Conservation (phyloP, 352 stramenopile species). For the Phytophthora pisi region DNA sequence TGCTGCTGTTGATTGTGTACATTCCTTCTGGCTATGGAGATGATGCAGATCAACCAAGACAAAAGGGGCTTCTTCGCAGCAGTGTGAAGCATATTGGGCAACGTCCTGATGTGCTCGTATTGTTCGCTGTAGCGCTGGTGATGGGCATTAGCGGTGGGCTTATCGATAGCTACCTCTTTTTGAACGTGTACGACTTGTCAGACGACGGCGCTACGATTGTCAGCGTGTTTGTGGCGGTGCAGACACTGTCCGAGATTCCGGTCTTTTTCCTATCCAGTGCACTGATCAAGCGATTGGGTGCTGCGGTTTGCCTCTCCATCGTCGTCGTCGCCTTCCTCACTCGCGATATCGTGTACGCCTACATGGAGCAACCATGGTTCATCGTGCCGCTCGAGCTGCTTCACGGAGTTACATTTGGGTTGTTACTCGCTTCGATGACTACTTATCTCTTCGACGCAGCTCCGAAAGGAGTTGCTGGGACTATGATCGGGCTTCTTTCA, state of each 20-base stretch:
- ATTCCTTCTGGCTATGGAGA: slow-evolving; percentile 33
- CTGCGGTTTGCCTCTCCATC: slow-evolving; percentile 47
- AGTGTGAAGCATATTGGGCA: slow-evolving; percentile 34
- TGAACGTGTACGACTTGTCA: slow-evolving; percentile 63
- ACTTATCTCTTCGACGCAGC: slow-evolving; percentile 55
- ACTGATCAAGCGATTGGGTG: slow-evolving; percentile 51
- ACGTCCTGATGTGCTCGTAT: slow-evolving; percentile 37
- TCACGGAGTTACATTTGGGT: slow-evolving; percentile 58
- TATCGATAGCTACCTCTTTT: slow-evolving; percentile 58
- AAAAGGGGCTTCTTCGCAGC: slow-evolving; percentile 38
- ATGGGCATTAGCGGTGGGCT: slow-evolving; percentile 60
- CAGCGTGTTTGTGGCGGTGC: slow-evolving; percentile 52
- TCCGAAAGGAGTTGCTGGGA: slow-evolving; percentile 45
- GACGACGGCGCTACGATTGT: slow-evolving; percentile 50
- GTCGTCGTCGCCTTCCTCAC: slow-evolving; percentile 52
- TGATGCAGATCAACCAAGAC: slow-evolving; percentile 6
- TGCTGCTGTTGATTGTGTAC: slow-evolving; percentile 44
- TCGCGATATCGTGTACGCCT: slow-evolving; percentile 56
- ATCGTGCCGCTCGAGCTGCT: slow-evolving; percentile 62
- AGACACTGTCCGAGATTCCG: slow-evolving; percentile 64
- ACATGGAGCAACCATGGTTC: slow-evolving; percentile 62
- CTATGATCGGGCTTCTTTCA: slow-evolving; percentile 62
- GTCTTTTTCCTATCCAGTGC: slow-evolving; percentile 58
- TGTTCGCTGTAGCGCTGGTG: slow-evolving; percentile 52
- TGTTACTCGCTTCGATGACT: slow-evolving; percentile 50